Percentiles rank a stretch among this genome's conserved stretches.
Evolutionary conservation across 768 basidiomycete genomes (phyloP).

Genomic region (Pulveroboletus sp.): DNA sequence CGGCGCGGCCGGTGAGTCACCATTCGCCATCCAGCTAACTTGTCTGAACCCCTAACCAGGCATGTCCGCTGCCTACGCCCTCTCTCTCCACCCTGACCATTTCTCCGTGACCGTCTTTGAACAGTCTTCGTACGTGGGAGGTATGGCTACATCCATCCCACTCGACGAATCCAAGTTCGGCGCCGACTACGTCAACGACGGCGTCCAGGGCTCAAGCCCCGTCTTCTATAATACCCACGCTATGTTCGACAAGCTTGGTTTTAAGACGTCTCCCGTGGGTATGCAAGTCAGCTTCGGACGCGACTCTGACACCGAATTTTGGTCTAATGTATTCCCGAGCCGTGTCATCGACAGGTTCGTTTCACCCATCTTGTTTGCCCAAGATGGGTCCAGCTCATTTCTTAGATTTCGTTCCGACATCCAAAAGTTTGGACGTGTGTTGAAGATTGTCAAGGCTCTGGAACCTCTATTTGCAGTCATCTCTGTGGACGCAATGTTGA

Average conservation of each 20-base stretch:
- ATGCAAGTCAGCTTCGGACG: not conserved
- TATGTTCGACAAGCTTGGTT: not conserved
- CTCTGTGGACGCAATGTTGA: slow-evolving; percentile 1
- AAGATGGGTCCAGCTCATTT: not conserved
- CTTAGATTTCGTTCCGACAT: slow-evolving; percentile 8
- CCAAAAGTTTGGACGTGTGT: slow-evolving; percentile 1
- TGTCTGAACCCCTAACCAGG: not conserved
- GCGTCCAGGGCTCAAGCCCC: not conserved
- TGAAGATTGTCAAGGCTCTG: slow-evolving; percentile 1
- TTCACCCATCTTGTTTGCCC: too few species aligned
- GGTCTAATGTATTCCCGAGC: not conserved
- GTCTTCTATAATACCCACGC: not conserved
- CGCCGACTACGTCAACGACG: not conserved
- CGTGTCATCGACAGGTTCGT: not conserved
- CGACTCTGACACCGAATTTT: not conserved
- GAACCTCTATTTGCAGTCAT: slow-evolving; percentile 1
- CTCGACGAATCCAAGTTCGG: not conserved
- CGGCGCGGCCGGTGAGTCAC: not conserved
- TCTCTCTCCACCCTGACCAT: too few species aligned
- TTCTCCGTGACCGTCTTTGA: not conserved
- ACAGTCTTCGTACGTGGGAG: not conserved
- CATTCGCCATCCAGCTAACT: not conserved
- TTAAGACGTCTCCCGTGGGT: not conserved
- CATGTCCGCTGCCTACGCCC: not conserved
- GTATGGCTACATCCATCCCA: not conserved